Conservation (phyloP, 768 basidiomycete species). For the Cubamyces lactineus region DNA sequence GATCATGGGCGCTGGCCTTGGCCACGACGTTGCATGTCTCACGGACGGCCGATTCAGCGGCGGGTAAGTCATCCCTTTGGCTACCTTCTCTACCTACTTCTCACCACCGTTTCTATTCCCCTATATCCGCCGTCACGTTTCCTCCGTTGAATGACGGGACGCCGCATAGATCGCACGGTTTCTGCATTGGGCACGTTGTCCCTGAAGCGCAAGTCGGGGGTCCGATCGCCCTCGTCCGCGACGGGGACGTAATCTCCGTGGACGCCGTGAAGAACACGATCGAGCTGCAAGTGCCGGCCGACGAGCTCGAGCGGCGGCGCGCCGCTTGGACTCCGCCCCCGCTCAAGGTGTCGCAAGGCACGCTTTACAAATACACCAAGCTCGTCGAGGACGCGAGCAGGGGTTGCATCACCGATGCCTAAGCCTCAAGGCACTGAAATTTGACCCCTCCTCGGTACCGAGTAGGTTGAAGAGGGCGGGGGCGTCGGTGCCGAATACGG, state of each 20-base stretch:
- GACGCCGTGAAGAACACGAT: constrained; percentile 89
- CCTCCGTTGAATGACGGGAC: neutral
- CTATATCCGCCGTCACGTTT: neutral
- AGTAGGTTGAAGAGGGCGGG: constrained; percentile 9
- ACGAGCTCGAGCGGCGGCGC: constrained; percentile 76
- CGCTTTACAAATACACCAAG: constrained; percentile 88
- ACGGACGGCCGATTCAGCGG: constrained; percentile 99
- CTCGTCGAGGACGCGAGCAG: constrained; percentile 88
- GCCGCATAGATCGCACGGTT: constrained; percentile 81
- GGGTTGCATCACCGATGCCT: constrained; percentile 91
- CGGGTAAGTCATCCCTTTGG: constrained; percentile 61
- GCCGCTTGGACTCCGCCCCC: constrained; percentile 82
- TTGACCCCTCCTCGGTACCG: constrained; percentile 4
- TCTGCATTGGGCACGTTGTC: constrained; percentile 95
- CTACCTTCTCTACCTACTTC: constrained; percentile 3
- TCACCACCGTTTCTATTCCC: constrained; percentile 1
- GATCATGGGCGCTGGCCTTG: constrained; percentile 98
- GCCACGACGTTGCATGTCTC: constrained; percentile 92
- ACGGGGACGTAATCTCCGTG: constrained; percentile 86
- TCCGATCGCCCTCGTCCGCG: constrained; percentile 86
- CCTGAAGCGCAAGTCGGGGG: constrained; percentile 96
- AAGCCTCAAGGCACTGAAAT: constrained; percentile 27
- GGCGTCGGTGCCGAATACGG: constrained; percentile 10
- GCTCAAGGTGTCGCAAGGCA: constrained; percentile 80
- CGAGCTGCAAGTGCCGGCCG: constrained; percentile 72